phyloP scores from a whole-genome alignment of 2,329 filamentous ascomycete genomes.

The Scedosporium boydii region DNA sequence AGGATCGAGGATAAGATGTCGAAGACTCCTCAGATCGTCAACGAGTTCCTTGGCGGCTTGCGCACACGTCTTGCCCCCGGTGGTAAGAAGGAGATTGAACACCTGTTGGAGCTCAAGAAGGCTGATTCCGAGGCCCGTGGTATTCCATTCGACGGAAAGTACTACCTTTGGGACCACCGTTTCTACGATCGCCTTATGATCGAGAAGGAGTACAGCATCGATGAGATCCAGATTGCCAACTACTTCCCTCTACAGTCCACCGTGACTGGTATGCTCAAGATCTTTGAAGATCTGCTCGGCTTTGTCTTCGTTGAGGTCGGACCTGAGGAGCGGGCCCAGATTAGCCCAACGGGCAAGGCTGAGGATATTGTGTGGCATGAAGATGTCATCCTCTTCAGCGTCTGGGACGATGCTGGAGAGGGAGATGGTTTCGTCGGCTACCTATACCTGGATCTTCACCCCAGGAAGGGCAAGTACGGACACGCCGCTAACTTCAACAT shows the following conservation, averaged over 20 bases:
- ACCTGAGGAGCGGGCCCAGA: slow-evolving; percentile 51
- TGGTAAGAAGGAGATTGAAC: slow-evolving; percentile 59
- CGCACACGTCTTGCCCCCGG: slow-evolving; percentile 57
- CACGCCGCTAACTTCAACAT: slow-evolving; percentile 81
- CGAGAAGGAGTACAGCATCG: slow-evolving; percentile 70
- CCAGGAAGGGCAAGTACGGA: slow-evolving; percentile 72
- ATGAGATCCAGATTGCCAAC: slow-evolving; percentile 71
- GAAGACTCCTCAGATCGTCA: slow-evolving; percentile 62
- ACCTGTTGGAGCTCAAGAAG: slow-evolving; percentile 67
- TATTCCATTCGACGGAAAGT: slow-evolving; percentile 53
- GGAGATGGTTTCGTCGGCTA: slow-evolving; percentile 70
- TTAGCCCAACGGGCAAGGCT: slow-evolving; percentile 58
- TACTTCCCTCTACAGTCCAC: slow-evolving; percentile 73
- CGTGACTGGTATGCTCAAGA: slow-evolving; percentile 68
- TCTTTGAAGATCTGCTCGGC: slow-evolving; percentile 76
- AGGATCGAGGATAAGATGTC: slow-evolving; percentile 80
- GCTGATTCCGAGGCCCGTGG: slow-evolving; percentile 52
- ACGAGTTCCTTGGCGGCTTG: slow-evolving; percentile 64
- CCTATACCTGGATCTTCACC: slow-evolving; percentile 73
- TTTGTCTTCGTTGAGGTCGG: slow-evolving; percentile 67
- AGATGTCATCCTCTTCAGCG: slow-evolving; percentile 73
- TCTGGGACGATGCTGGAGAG: slow-evolving; percentile 68
- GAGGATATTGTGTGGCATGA: slow-evolving; percentile 73
- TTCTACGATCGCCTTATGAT: slow-evolving; percentile 76
- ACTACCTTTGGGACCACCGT: slow-evolving; percentile 75